Evolutionary conservation across 805 yeast species (phyloP).

Genomic region (Kuraishia ogatae): DNA sequence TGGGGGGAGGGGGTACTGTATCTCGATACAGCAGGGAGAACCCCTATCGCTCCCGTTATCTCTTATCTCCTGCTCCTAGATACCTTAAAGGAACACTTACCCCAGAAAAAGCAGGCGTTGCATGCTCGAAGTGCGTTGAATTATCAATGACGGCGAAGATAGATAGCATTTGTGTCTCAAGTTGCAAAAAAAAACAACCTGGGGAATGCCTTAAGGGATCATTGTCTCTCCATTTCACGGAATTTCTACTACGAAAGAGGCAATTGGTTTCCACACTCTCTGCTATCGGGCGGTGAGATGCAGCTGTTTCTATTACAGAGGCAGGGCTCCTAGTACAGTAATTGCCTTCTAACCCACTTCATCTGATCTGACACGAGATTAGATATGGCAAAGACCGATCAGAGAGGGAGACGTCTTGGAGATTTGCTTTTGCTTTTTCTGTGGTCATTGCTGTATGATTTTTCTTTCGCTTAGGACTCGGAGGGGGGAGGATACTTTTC

Average conservation of each 20-base stretch:
- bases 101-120: neutral
- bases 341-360: no score
- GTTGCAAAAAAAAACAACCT: neutral
- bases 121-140: neutral
- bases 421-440: neutral
- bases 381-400: no score
- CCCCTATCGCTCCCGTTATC: neutral
- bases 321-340: neutral
- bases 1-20: neutral
- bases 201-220: neutral
- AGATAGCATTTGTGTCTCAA: neutral
- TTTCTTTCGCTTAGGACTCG: neutral
- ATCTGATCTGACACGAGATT: no score
- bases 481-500: neutral
- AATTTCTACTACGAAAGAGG: neutral
- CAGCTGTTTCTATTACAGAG: neutral
- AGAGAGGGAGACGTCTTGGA: no score
- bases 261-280: neutral
- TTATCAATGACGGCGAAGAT: no score
- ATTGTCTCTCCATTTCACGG: neutral
- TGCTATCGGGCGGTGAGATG: neutral
- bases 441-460: neutral
- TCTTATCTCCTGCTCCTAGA: neutral
- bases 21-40: neutral
- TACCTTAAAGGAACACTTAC: neutral